A percentile compares a stretch with the other conserved stretches of the same genome.
These are phyloP conservation scores for Phtheirospermum japonicum DNA, from an alignment of 257 asterid genomes.

Conservation along the genomic window DNA sequence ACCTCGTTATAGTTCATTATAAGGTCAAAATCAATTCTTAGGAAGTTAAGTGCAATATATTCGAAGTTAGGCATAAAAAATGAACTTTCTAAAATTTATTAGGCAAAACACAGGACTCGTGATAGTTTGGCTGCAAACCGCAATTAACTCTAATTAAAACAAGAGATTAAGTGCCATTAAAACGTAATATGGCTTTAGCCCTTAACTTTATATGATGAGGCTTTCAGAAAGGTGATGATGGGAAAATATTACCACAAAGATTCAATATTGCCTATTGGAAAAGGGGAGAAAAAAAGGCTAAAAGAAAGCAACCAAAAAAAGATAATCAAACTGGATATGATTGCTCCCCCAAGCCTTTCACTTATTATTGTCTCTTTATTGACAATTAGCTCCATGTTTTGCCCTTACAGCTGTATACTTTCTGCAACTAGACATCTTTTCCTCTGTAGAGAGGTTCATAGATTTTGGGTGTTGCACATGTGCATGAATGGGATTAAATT, in stretches of 20 bases:
- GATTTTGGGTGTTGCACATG: conserved; percentile 6
- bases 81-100: too few species aligned
- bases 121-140: too few species aligned
- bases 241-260: conserved; percentile 27
- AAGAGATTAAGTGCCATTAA: too few species aligned
- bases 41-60: not conserved
- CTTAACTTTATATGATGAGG: conserved; percentile 30
- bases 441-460: conserved; percentile 3
- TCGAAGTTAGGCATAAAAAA: not conserved
- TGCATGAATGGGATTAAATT: conserved; percentile 10
- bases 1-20: too few species aligned
- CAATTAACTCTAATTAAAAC: too few species aligned
- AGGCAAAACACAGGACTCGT: too few species aligned
- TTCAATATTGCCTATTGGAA: conserved; percentile 34
- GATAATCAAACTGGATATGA: conserved; percentile 63
- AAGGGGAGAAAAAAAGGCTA: conserved; percentile 4
- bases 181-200: too few species aligned
- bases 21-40: too few species aligned
- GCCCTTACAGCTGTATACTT: conserved; percentile 47
- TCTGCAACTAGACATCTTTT: conserved; percentile 33
- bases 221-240: conserved; percentile 39
- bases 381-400: conserved; percentile 30
- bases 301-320: conserved; percentile 32
- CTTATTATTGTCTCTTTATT: conserved; percentile 32
- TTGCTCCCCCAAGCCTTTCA: conserved; percentile 33